phyloP scores from a whole-genome alignment of 2,329 filamentous ascomycete species.

The Ceratocystis ficicola region DNA sequence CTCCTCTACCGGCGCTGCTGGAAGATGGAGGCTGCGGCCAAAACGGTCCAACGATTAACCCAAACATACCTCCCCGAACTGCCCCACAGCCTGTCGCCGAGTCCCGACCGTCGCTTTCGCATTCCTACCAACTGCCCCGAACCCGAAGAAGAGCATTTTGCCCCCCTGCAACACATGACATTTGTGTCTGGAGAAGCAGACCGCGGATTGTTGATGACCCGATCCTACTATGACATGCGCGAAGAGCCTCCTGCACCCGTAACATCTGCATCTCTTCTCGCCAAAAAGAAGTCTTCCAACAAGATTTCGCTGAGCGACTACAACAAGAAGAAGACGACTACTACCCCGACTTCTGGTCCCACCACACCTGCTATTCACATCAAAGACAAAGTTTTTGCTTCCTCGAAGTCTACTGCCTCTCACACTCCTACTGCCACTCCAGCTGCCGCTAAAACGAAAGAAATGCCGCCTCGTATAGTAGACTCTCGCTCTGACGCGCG shows the following conservation, averaged over 20 bases:
- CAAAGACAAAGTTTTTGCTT: not conserved
- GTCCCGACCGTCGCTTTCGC: conserved; percentile 38
- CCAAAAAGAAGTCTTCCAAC: conserved; percentile 38
- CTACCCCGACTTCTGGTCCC: not conserved
- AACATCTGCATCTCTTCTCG: conserved; percentile 31
- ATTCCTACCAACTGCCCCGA: conserved; percentile 33
- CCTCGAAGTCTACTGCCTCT: conserved; percentile 1
- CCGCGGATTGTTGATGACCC: conserved; percentile 45
- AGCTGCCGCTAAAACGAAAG: not conserved
- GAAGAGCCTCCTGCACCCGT: conserved; percentile 37
- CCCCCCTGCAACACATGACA: conserved; percentile 45
- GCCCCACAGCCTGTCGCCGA: conserved; percentile 43
- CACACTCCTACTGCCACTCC: not conserved
- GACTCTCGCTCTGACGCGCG: conserved; percentile 1
- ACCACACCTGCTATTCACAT: not conserved
- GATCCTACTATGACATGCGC: conserved; percentile 46
- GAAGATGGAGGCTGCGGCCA: conserved; percentile 46
- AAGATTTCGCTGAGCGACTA: conserved; percentile 49
- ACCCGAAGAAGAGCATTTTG: conserved; percentile 39
- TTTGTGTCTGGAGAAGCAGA: conserved; percentile 43
- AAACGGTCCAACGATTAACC: conserved; percentile 42
- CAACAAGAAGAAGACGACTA: conserved; percentile 38
- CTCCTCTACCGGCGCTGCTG: conserved; percentile 6
- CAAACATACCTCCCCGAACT: conserved; percentile 41
- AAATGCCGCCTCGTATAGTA: conserved; percentile 5